phyloP scores from a whole-genome alignment of 192 early-diverging fungal genomes.

The Backusella luteola region DNA sequence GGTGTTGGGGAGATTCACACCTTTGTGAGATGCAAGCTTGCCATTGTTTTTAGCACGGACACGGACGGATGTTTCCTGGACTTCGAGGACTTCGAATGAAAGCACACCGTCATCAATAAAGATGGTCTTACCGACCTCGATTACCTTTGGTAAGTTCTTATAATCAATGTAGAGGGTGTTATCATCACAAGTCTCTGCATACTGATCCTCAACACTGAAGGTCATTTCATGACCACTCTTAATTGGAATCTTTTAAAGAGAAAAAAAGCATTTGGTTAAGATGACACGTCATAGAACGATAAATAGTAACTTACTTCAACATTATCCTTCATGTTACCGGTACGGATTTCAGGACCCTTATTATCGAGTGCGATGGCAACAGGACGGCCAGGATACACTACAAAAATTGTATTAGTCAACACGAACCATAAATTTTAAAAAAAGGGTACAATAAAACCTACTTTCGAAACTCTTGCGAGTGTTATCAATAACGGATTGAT shows the following conservation, averaged over 20 bases:
- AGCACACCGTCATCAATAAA: slow-evolving; percentile 96
- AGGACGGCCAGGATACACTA: slow-evolving; percentile 49
- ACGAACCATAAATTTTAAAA: background rate
- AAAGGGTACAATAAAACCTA: slow-evolving; percentile 29
- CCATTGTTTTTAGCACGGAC: slow-evolving; percentile 86
- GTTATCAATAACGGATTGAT: slow-evolving; percentile 61
- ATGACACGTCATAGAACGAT: background rate
- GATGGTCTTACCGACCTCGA: slow-evolving; percentile 70
- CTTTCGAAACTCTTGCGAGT: slow-evolving; percentile 43
- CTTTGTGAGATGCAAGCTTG: slow-evolving; percentile 88
- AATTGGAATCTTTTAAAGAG: slow-evolving; percentile 48
- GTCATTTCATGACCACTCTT: slow-evolving; percentile 76
- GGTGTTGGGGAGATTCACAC: slow-evolving; percentile 93
- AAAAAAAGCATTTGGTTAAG: background rate
- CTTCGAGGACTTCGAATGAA: slow-evolving; percentile 88
- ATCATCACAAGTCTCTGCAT: slow-evolving; percentile 58
- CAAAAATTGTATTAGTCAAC: background rate
- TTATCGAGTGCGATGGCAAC: slow-evolving; percentile 82
- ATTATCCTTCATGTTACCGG: slow-evolving; percentile 75
- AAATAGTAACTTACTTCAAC: slow-evolving; percentile 50
- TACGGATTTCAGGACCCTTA: slow-evolving; percentile 89
- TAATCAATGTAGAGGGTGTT: slow-evolving; percentile 82
- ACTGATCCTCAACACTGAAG: slow-evolving; percentile 65
- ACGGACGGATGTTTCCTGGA: slow-evolving; percentile 51
- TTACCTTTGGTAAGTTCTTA: slow-evolving; percentile 73